Evolutionary conservation across 108 stramenopile species (phyloP).

Genomic region (Schizochytrium sp.): DNA sequence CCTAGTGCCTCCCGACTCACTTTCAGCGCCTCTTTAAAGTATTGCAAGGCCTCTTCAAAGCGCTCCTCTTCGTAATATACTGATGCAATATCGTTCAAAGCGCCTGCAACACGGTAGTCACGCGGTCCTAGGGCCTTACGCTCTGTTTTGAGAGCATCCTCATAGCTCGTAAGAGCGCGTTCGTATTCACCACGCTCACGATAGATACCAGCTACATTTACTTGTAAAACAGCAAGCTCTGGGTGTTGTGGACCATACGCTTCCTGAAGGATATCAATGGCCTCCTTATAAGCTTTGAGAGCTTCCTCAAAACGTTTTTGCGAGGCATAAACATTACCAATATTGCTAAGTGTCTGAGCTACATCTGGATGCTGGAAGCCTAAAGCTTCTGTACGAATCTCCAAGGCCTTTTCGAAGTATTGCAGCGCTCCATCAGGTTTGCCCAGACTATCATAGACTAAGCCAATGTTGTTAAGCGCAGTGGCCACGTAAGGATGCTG

Average conservation of each 20-base stretch:
- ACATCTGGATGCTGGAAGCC: not conserved
- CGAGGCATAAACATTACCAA: no score
- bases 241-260: no score
- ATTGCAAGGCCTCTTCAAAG: no score
- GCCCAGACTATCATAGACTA: not conserved
- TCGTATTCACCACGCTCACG: not conserved
- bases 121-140: not conserved
- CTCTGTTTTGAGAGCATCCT: not conserved
- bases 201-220: no score
- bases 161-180: slow-evolving; percentile 6
- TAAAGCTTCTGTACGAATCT: not conserved
- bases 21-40: no score
- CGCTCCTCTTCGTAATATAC: not conserved
- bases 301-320: no score
- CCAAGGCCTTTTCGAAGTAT: not conserved
- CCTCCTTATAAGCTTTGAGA: no score
- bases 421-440: not conserved
- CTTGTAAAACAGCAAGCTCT: no score
- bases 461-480: not conserved
- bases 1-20: no score
- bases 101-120: slow-evolving; percentile 14
- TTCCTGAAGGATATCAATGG: no score
- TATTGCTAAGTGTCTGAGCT: no score
- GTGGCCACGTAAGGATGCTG: not conserved
- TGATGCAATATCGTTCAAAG: slow-evolving; percentile 26